phyloP scores from a whole-genome alignment of 495 filamentous ascomycete genomes.

The Penicillium mononematosum region DNA sequence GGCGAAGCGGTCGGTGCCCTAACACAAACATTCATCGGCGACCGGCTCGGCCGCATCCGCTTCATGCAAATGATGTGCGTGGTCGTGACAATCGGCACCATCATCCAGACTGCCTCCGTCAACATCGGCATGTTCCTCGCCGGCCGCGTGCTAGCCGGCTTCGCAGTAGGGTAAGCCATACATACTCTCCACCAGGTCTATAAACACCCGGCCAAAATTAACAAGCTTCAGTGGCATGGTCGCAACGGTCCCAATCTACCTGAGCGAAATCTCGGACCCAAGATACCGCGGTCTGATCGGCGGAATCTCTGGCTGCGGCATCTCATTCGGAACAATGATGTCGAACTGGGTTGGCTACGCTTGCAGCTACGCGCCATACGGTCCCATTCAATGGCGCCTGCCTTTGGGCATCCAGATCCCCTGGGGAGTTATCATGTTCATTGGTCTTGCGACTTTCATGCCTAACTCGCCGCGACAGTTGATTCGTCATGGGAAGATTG shows the following conservation, averaged over 20 bases:
- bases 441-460: constrained; percentile 57
- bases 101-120: constrained; percentile 56
- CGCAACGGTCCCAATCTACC: constrained; percentile 58
- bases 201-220: not conserved
- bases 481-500: constrained; percentile 52
- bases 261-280: constrained; percentile 57
- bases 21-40: constrained; percentile 52
- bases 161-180: constrained; percentile 50
- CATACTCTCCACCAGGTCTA: not conserved
- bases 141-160: constrained; percentile 54
- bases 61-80: constrained; percentile 60
- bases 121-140: constrained; percentile 62
- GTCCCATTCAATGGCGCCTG: constrained; percentile 55
- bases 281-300: constrained; percentile 55
- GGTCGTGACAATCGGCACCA: constrained; percentile 55
- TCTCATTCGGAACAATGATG: constrained; percentile 58
- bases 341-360: constrained; percentile 61
- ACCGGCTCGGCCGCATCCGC: constrained; percentile 55
- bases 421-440: constrained; percentile 58
- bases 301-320: constrained; percentile 57
- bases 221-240: constrained; percentile 45
- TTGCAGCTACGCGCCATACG: constrained; percentile 55
- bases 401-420: constrained; percentile 59
- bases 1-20: constrained; percentile 56
- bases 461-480: constrained; percentile 57